phyloP scores from a whole-genome alignment of 2,329 filamentous ascomycete species.

The Helotiales sp. region DNA sequence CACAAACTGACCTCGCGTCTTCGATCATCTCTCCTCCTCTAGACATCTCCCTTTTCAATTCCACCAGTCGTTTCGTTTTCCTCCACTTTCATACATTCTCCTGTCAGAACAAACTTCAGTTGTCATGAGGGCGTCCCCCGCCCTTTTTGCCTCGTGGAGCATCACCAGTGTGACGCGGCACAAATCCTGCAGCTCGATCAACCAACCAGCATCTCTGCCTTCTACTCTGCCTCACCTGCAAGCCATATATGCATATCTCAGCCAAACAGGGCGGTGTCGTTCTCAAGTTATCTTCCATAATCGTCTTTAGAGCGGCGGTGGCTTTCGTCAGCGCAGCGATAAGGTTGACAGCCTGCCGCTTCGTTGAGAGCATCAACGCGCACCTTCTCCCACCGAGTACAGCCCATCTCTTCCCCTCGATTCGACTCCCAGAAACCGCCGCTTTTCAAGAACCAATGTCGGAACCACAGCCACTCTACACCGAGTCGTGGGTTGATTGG shows the following conservation, averaged over 20 bases:
- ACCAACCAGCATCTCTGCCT: neutral
- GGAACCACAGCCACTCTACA: conserved; percentile 14
- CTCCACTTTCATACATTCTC: neutral
- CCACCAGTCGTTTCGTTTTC: neutral
- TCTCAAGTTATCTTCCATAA: neutral
- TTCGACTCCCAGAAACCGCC: too few species aligned
- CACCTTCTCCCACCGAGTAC: too few species aligned
- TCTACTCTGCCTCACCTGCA: conserved; percentile 8
- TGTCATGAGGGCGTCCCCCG: neutral
- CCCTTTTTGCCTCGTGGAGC: neutral
- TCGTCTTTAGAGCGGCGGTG: neutral
- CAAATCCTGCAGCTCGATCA: neutral
- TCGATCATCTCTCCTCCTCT: too few species aligned
- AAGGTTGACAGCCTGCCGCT: neutral
- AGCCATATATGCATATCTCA: conserved; percentile 1
- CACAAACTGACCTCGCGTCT: neutral
- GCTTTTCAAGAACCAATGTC: conserved; percentile 31
- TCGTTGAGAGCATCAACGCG: neutral
- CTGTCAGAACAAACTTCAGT: neutral
- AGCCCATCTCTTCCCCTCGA: too few species aligned
- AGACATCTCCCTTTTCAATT: too few species aligned
- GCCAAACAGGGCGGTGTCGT: conserved; percentile 6
- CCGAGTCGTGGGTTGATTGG: too few species aligned
- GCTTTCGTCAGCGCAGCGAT: neutral
- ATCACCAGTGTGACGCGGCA: neutral